Base-by-base conservation (phyloP, 1,139 yeast genomes). In the Hyphopichia wangnamkhiaoensis region DNA sequence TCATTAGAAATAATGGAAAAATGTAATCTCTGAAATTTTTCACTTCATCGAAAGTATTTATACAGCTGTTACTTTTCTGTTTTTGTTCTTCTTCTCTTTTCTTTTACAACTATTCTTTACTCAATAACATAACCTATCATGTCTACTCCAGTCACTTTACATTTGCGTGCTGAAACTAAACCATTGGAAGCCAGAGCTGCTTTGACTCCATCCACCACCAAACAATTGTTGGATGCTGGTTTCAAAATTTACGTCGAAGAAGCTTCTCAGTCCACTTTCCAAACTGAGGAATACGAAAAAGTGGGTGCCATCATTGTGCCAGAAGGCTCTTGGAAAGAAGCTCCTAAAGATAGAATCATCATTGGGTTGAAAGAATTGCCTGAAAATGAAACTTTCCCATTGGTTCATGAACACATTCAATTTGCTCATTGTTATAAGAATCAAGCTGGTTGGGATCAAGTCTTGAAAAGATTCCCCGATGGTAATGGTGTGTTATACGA, bases 361-460 rank as follows among this genome's bases (percentile, higher is more conserved):
- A 74, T 87, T 54, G 99, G 98, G 1, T 80, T 94, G 68, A 93
- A 93, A 71, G 98, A 93, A 66, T 76, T 93, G 60, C 97, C 96
- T 28, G 98, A 91, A 68, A 68, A 71, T 40, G 97, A 91, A 53
- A 73, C 82, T 26, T 93, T 91, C 79, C 98, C 98, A 27, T 76
- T 93, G 48, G 78, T 85, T 38, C 98, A 94, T 62, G 95, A 91
- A 63, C 98, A 94, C 66, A 88, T 93, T 48, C 98, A 91, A 68
- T 93, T 93, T 70, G 98, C 98, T 37, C 99, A 93, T 68, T 94
- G 98, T 71, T 94, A 91, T 72, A 94, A 93, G 74, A 80, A 91
- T 66, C 98, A 93, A 71, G 96, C 72, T 46, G 99, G 99, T 37
- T 93, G 99, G 98, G 71, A 89, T 65, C 88, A 88, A 42, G 98